phyloP scores from a whole-genome alignment of 768 basidiomycete genomes.

The Amanita rubescens region DNA sequence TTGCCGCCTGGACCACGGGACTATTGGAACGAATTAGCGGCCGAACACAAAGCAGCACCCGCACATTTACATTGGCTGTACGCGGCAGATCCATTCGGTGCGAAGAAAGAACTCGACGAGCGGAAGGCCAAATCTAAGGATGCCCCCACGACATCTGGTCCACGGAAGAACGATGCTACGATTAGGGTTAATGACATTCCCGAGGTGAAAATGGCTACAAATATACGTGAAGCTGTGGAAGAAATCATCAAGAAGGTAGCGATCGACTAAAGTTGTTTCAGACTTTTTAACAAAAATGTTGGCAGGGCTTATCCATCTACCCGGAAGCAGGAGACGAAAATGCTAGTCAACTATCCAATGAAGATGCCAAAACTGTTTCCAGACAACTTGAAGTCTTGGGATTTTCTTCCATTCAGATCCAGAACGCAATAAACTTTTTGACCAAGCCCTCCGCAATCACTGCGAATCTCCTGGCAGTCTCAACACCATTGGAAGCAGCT shows the following conservation, averaged over 20 bases:
- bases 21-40: conserved; percentile 76
- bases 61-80: conserved; percentile 83
- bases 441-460: conserved; percentile 50
- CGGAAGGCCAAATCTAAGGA: conserved; percentile 52
- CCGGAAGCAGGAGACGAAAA: conserved; percentile 35
- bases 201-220: conserved; percentile 80
- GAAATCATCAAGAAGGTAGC: conserved; percentile 67
- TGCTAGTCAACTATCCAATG: conserved; percentile 30
- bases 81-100: conserved; percentile 78
- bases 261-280: neutral
- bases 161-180: neutral
- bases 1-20: conserved; percentile 81
- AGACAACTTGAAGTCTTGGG: conserved; percentile 57
- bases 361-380: conserved; percentile 35
- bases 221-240: conserved; percentile 75
- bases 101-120: conserved; percentile 56
- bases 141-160: neutral
- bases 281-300: neutral
- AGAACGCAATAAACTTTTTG: conserved; percentile 48
- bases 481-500: conserved; percentile 65
- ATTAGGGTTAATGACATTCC: conserved; percentile 27
- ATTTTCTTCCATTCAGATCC: conserved; percentile 51
- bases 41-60: conserved; percentile 59
- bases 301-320: conserved; percentile 44
- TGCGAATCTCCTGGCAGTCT: conserved; percentile 49